Evolutionary conservation across 768 basidiomycete genomes (phyloP).

Genomic region (Chlorophyllum brunneum): DNA sequence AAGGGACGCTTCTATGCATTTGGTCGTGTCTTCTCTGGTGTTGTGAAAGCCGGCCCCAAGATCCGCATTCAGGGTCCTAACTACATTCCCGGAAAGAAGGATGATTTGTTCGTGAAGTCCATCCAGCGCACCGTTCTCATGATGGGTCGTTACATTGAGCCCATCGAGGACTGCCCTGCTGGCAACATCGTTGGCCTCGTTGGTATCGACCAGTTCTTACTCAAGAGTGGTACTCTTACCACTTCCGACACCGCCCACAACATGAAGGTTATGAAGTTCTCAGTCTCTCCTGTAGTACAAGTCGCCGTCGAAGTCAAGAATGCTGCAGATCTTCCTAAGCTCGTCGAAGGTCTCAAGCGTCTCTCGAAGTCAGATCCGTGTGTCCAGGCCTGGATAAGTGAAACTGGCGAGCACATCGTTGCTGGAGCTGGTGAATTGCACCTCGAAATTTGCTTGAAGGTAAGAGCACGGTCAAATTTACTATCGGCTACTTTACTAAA

Average conservation of each 20-base stretch:
- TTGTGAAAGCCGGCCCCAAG: slow-evolving; percentile 95
- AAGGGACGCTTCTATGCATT: slow-evolving; percentile 99
- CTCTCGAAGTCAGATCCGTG: slow-evolving; percentile 99
- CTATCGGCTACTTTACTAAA: neutral
- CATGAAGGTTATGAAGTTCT: slow-evolving; percentile 99
- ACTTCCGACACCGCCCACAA: slow-evolving; percentile 99
- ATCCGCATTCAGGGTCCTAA: slow-evolving; percentile 99
- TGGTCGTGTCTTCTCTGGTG: slow-evolving; percentile 99
- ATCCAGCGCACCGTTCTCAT: slow-evolving; percentile 98
- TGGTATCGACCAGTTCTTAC: slow-evolving; percentile 99
- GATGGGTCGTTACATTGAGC: slow-evolving; percentile 99
- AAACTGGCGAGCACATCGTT: slow-evolving; percentile 97
- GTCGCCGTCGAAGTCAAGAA: slow-evolving; percentile 99
- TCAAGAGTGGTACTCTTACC: slow-evolving; percentile 98
- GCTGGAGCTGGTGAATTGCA: slow-evolving; percentile 99
- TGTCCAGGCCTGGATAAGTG: slow-evolving; percentile 90
- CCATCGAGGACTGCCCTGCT: slow-evolving; percentile 98
- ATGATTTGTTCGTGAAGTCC: slow-evolving; percentile 96
- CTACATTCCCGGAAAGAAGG: slow-evolving; percentile 98
- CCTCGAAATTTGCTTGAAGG: slow-evolving; percentile 99
- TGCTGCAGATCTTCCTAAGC: slow-evolving; percentile 96
- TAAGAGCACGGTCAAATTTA: slow-evolving; percentile 19
- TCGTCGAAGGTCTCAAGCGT: slow-evolving; percentile 99
- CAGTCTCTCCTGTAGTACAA: slow-evolving; percentile 98
- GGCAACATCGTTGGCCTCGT: slow-evolving; percentile 99